Conservation (phyloP, 768 basidiomycete species). For the Cystofilobasidium bisporidii region DNA sequence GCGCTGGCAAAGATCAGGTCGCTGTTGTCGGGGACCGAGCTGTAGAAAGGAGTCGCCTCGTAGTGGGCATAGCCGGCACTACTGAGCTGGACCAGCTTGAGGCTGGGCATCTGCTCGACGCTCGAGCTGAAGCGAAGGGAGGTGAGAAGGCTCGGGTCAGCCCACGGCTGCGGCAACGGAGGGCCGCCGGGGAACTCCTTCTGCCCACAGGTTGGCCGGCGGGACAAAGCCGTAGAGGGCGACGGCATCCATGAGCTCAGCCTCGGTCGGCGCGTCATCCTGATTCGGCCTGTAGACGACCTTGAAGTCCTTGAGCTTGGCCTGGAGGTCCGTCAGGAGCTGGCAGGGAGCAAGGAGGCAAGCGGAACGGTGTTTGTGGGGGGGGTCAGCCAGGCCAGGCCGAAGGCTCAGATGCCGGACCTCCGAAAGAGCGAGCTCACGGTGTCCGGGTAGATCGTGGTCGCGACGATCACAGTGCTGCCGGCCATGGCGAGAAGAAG, state of each 20-base stretch:
- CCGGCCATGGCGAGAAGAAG: background rate
- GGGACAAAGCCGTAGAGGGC: slow-evolving; percentile 24
- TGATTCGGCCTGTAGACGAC: slow-evolving; percentile 7
- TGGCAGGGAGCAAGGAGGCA: background rate
- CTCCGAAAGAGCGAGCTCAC: background rate
- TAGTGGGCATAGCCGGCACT: slow-evolving; percentile 28
- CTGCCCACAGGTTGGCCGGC: slow-evolving; percentile 24
- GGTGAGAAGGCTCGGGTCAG: background rate
- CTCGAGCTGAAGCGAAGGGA: background rate
- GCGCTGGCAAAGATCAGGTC: slow-evolving; percentile 26
- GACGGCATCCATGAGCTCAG: slow-evolving; percentile 22
- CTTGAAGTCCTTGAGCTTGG: background rate
- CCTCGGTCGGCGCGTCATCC: slow-evolving; percentile 21
- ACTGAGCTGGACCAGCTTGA: slow-evolving; percentile 29
- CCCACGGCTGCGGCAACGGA: background rate
- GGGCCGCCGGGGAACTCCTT: background rate
- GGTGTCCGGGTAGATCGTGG: background rate
- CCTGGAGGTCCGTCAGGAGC: background rate
- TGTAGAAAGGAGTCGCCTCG: slow-evolving; percentile 13
- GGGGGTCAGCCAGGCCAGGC: too few relatives aligned
- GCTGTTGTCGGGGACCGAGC: slow-evolving; percentile 16
- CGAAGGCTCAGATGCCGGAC: background rate
- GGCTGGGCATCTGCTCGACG: slow-evolving; percentile 24
- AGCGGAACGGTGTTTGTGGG: too few relatives aligned
- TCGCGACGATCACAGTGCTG: background rate